Evolutionary conservation across 2,329 filamentous ascomycete species (phyloP).

Genomic region (Clarireedia hainanense): DNA sequence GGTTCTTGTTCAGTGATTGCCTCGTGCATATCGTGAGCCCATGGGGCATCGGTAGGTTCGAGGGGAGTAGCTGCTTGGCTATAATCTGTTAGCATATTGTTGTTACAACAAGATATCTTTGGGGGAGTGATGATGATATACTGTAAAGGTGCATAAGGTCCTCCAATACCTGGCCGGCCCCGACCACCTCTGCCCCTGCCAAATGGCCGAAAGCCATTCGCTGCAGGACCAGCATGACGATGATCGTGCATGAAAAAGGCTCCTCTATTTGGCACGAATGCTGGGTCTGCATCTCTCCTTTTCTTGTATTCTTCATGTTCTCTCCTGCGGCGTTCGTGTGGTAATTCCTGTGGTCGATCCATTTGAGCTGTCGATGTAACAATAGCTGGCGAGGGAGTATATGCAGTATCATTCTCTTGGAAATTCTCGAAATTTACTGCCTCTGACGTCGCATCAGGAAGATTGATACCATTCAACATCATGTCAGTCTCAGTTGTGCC

Average conservation of each 20-base stretch:
- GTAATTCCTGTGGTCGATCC: constrained; percentile 44
- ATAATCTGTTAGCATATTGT: constrained; percentile 19
- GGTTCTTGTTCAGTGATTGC: constrained; percentile 41
- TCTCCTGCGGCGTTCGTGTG: constrained; percentile 64
- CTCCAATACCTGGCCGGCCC: constrained; percentile 49
- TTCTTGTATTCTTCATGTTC: constrained; percentile 90
- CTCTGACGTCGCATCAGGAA: constrained; percentile 20
- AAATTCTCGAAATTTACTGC: constrained; percentile 29
- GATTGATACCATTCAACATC: constrained; percentile 45
- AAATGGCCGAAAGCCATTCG: constrained; percentile 70
- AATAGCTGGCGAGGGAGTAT: constrained; percentile 23
- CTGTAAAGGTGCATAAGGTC: constrained; percentile 53
- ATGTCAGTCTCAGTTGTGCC: constrained; percentile 43
- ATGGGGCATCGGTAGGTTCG: constrained; percentile 63
- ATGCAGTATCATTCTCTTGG: constrained; percentile 21
- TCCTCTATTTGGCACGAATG: constrained; percentile 89
- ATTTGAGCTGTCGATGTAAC: constrained; percentile 33
- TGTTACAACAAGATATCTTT: constrained; percentile 7
- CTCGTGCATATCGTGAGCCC: constrained; percentile 95
- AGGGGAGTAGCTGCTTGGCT: constrained; percentile 38
- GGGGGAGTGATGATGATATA: constrained; percentile 37
- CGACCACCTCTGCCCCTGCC: constrained; percentile 52
- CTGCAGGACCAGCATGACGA: constrained; percentile 65
- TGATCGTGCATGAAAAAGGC: constrained; percentile 98
- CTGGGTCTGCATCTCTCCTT: constrained; percentile 79